Evolutionary conservation across 805 yeast genomes (phyloP).

Genomic region (Pichia sporocuriosa): DNA sequence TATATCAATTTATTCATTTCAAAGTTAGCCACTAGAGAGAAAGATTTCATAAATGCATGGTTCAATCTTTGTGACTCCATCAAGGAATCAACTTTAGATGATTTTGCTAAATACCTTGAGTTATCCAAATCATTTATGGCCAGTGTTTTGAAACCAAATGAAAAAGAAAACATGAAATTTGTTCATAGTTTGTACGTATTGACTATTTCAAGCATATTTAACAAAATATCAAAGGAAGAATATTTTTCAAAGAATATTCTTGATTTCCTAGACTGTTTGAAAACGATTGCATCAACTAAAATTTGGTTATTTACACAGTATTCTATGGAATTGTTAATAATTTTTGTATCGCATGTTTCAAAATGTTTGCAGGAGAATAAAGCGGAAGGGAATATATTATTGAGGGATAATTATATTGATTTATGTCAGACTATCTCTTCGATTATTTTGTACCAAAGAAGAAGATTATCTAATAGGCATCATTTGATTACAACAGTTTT

Average conservation of each 20-base stretch:
- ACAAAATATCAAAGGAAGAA: background rate
- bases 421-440: conserved; percentile 50
- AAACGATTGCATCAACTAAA: conserved; percentile 39
- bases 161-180: background rate
- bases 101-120: conserved; percentile 4
- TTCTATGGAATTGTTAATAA: conserved; percentile 44
- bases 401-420: conserved; percentile 24
- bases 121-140: conserved; percentile 2
- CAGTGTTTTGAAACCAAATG: conserved; percentile 3
- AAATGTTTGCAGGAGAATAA: conserved; percentile 4
- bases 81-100: background rate
- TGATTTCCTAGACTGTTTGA: conserved; percentile 30
- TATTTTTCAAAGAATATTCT: background rate
- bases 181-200: conserved; percentile 1
- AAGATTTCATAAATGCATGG: conserved; percentile 3
- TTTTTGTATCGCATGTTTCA: conserved; percentile 13
- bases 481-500: conserved; percentile 53
- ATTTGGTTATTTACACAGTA: conserved; percentile 62
- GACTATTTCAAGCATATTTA: conserved; percentile 9
- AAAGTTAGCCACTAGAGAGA: background rate
- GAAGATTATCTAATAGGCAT: conserved; percentile 62
- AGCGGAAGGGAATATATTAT: background rate
- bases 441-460: conserved; percentile 61
- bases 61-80: conserved; percentile 6
- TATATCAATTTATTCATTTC: conserved; percentile 5